These are phyloP conservation scores for Brassica hybrid DNA, from an alignment of 441 rosid genomes.

Conservation along the genomic window DNA sequence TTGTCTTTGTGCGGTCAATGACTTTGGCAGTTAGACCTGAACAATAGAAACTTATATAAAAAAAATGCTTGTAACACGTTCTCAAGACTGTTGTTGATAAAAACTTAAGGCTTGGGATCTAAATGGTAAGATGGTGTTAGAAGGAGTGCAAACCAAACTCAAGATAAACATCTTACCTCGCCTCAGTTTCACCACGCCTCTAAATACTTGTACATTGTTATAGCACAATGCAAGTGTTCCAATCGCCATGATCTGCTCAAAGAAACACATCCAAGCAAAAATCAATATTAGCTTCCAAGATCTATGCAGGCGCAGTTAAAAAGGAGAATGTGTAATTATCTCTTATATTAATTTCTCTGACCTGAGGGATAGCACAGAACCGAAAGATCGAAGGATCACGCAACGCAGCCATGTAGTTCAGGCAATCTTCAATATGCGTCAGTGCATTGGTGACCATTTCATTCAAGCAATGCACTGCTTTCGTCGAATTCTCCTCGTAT, in stretches of 20 bases:
- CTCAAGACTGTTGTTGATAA: slow-evolving; percentile 22
- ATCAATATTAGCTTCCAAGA: slow-evolving; percentile 22
- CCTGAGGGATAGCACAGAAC: slow-evolving; percentile 95
- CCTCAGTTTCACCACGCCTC: slow-evolving; percentile 93
- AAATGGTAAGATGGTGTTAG: neutral
- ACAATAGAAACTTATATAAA: slow-evolving; percentile 13
- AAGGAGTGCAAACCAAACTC: slow-evolving; percentile 16
- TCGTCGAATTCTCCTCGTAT: slow-evolving; percentile 71
- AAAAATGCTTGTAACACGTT: slow-evolving; percentile 2
- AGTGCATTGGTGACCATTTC: slow-evolving; percentile 92
- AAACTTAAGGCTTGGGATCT: no score
- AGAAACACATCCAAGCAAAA: slow-evolving; percentile 43
- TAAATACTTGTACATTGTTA: slow-evolving; percentile 89
- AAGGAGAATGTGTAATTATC: neutral
- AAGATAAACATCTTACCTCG: slow-evolving; percentile 67
- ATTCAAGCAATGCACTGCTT: slow-evolving; percentile 90
- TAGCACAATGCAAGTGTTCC: slow-evolving; percentile 93
- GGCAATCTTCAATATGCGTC: slow-evolving; percentile 75
- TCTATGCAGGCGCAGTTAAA: slow-evolving; percentile 6
- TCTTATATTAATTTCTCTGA: neutral
- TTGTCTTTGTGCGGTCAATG: slow-evolving; percentile 74
- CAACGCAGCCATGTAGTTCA: slow-evolving; percentile 69
- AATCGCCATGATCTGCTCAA: slow-evolving; percentile 85
- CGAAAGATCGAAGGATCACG: slow-evolving; percentile 73
- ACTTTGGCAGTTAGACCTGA: slow-evolving; percentile 95